These are phyloP conservation scores for Amanita molliuscula DNA, from an alignment of 768 basidiomycete genomes.

Conservation along the genomic window DNA sequence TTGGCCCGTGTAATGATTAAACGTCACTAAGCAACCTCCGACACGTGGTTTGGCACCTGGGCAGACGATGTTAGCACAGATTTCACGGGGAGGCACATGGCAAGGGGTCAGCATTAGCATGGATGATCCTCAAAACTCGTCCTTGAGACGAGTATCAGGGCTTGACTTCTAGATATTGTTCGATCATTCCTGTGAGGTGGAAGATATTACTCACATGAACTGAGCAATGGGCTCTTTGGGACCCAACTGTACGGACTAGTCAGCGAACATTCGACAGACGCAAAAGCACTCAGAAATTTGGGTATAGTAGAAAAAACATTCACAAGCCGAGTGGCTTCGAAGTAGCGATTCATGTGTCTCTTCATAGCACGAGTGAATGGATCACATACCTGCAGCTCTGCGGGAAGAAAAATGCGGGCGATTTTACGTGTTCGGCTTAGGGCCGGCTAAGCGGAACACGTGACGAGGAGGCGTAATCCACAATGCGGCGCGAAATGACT, in stretches of 20 bases:
- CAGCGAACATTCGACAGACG: conserved; percentile 8
- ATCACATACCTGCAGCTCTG: conserved; percentile 21
- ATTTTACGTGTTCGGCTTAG: conserved; percentile 17
- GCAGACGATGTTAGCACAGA: not conserved
- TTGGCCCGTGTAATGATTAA: too few species aligned
- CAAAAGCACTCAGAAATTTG: conserved; percentile 73
- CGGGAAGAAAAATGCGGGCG: conserved; percentile 5
- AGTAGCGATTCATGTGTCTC: conserved; percentile 82
- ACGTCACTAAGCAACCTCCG: too few species aligned
- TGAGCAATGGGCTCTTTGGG: not conserved
- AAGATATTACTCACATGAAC: conserved; percentile 19
- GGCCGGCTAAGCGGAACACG: conserved; percentile 20
- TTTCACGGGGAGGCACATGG: not conserved
- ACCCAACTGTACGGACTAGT: conserved; percentile 8
- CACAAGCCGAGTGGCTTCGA: conserved; percentile 65
- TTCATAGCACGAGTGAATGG: conserved; percentile 32
- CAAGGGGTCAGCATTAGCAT: conserved; percentile 78
- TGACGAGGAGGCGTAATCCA: not conserved
- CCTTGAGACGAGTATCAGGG: conserved; percentile 70
- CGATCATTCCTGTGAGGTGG: conserved; percentile 34
- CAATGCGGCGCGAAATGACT: conserved; percentile 3
- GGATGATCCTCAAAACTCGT: conserved; percentile 66
- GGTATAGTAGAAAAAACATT: conserved; percentile 60
- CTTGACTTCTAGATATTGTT: conserved; percentile 82
- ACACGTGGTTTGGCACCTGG: not conserved